Conservation (phyloP, 2,329 filamentous ascomycete genomes). For the Allantophomopsis lycopodina region DNA sequence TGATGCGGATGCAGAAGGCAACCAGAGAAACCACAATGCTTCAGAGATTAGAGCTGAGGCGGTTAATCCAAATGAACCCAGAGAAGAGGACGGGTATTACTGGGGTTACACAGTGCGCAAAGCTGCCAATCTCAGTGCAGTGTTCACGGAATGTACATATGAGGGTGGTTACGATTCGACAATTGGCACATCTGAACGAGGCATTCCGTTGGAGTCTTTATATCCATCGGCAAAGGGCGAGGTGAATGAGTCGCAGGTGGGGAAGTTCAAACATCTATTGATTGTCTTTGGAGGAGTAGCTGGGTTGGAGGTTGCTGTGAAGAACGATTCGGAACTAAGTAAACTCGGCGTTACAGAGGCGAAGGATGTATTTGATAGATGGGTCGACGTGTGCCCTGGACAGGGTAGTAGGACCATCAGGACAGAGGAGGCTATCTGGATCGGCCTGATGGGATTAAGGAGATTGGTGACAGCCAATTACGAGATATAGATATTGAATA, state of each 20-base stretch:
- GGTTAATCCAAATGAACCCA: conserved; percentile 53
- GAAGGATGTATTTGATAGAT: conserved; percentile 67
- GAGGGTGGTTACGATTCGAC: conserved; percentile 71
- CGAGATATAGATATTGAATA: too few relatives aligned
- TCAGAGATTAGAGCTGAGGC: conserved; percentile 32
- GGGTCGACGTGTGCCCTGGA: conserved; percentile 68
- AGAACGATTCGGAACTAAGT: conserved; percentile 42
- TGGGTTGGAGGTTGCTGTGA: conserved; percentile 63
- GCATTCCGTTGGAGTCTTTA: conserved; percentile 23
- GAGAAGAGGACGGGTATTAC: conserved; percentile 69
- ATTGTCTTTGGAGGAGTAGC: conserved; percentile 72
- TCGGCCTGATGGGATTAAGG: conserved; percentile 58
- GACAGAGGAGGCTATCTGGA: conserved; percentile 72
- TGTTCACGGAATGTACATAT: conserved; percentile 66
- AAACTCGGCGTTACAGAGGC: conserved; percentile 42
- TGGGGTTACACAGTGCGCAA: conserved; percentile 70
- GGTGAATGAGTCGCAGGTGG: conserved; percentile 10
- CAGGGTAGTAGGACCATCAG: conserved; percentile 74
- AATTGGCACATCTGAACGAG: conserved; percentile 74
- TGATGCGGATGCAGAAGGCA: conserved; percentile 27
- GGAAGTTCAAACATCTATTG: conserved; percentile 55
- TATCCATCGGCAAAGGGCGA: conserved; percentile 10
- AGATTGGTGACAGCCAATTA: conserved; percentile 27
- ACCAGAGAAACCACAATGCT: conserved; percentile 11
- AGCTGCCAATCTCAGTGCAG: conserved; percentile 49